Evolutionary conservation across 768 basidiomycete species (phyloP).

Genomic region (Termitomyces sp.): DNA sequence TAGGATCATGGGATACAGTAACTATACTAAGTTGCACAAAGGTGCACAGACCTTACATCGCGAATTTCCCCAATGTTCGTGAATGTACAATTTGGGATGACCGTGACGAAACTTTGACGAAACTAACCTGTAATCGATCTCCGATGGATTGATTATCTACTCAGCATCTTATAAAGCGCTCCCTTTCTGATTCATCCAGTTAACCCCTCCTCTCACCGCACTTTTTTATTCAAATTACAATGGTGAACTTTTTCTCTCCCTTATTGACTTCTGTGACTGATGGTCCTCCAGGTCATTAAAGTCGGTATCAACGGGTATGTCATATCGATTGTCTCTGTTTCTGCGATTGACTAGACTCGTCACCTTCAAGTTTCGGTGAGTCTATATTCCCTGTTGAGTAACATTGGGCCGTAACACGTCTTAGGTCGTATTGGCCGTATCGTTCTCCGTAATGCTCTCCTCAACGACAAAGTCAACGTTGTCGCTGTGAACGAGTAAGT

Average conservation of each 20-base stretch:
- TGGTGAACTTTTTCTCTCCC: constrained; percentile 15
- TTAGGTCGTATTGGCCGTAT: constrained; percentile 99
- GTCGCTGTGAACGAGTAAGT: constrained; percentile 4
- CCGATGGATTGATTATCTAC: constrained; percentile 22
- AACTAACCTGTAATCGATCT: constrained; percentile 15
- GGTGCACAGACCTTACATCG: neutral
- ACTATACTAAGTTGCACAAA: neutral
- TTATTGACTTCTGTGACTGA: neutral
- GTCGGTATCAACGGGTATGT: constrained; percentile 96
- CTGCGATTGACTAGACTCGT: constrained; percentile 5
- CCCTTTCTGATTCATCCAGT: constrained; percentile 7
- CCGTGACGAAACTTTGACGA: constrained; percentile 11
- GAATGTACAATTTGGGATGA: constrained; percentile 7
- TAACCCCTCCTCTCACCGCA: constrained; percentile 12
- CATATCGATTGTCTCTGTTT: constrained; percentile 6
- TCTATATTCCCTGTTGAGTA: neutral
- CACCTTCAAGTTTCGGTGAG: constrained; percentile 65
- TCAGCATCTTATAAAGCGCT: constrained; percentile 15
- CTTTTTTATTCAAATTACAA: constrained; percentile 8
- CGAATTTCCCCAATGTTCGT: neutral
- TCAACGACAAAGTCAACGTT: constrained; percentile 76
- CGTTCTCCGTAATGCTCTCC: constrained; percentile 90
- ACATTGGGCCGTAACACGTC: constrained; percentile 6
- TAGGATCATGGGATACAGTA: too few relatives aligned
- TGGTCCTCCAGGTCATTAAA: constrained; percentile 47